Conservation (phyloP, 129 eudicot genomes). For the Silybum marianum region DNA sequence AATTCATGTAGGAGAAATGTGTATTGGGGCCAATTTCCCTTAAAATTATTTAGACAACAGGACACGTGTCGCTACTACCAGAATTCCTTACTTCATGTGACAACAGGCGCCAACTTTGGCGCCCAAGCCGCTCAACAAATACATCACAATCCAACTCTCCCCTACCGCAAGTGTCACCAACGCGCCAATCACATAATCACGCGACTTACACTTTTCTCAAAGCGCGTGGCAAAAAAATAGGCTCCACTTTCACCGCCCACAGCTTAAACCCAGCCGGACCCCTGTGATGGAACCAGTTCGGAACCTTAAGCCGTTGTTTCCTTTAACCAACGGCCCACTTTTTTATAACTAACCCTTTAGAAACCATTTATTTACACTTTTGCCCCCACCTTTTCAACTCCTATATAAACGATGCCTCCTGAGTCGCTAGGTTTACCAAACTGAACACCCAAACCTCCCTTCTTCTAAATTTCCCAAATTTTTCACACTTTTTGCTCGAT, state of each 20-base stretch:
- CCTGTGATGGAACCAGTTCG: slow-evolving; percentile 11
- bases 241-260: slow-evolving; percentile 22
- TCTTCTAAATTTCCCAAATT: neutral
- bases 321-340: slow-evolving; percentile 13
- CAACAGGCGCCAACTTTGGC: slow-evolving; percentile 28
- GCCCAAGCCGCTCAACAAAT: slow-evolving; percentile 4
- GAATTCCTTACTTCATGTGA: slow-evolving; percentile 26
- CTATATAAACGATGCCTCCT: slow-evolving; percentile 35
- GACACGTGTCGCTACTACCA: slow-evolving; percentile 19
- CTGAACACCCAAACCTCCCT: slow-evolving; percentile 16
- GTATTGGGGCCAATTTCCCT: too few species aligned
- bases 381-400: slow-evolving; percentile 2
- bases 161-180: neutral
- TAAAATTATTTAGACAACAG: neutral
- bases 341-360: neutral
- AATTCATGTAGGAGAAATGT: too few species aligned
- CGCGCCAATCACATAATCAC: neutral
- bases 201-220: neutral
- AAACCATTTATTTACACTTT: neutral
- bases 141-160: neutral
- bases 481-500: slow-evolving; percentile 1
- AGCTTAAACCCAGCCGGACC: slow-evolving; percentile 24
- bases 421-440: slow-evolving; percentile 45
- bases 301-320: slow-evolving; percentile 22
- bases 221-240: slow-evolving; percentile 1